Conservation (phyloP, 768 basidiomycete genomes). For the Grammothele lineata region DNA sequence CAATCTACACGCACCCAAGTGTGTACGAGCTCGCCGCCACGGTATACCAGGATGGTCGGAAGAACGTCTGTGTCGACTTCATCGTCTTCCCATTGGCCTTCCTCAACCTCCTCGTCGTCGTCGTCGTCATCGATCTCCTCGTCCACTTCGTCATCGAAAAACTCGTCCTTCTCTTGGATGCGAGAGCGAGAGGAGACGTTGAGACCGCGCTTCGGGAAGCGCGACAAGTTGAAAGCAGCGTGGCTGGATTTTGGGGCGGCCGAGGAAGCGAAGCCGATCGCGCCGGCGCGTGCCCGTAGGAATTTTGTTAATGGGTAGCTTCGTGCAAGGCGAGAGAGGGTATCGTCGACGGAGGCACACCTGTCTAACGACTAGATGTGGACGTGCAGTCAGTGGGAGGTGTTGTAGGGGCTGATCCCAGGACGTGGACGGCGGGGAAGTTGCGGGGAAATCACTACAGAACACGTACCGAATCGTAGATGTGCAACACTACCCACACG, state of each 20-base stretch:
- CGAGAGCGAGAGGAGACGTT: slow-evolving; percentile 19
- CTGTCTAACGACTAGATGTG: slow-evolving; percentile 61
- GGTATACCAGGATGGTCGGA: slow-evolving; percentile 75
- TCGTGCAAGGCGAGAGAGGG: slow-evolving; percentile 65
- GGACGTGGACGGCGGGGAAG: not conserved
- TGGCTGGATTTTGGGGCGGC: slow-evolving; percentile 2
- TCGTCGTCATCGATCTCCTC: slow-evolving; percentile 42
- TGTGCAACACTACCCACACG: slow-evolving; percentile 81
- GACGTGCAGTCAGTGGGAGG: too few species aligned
- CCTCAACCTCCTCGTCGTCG: slow-evolving; percentile 29
- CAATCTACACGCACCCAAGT: slow-evolving; percentile 88
- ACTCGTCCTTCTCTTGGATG: slow-evolving; percentile 13
- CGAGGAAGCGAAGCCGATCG: slow-evolving; percentile 64
- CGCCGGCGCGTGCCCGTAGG: slow-evolving; percentile 71
- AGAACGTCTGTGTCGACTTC: slow-evolving; percentile 75
- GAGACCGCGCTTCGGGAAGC: slow-evolving; percentile 17
- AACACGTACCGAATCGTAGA: slow-evolving; percentile 71
- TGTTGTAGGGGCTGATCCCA: too few species aligned
- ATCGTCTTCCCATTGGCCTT: slow-evolving; percentile 49
- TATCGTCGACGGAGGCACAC: slow-evolving; percentile 68
- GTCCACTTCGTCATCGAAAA: slow-evolving; percentile 32
- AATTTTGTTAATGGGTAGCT: slow-evolving; percentile 71
- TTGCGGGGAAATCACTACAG: not conserved
- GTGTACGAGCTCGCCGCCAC: slow-evolving; percentile 76
- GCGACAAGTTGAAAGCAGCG: slow-evolving; percentile 15